Conservation (phyloP, 352 stramenopile genomes). For the Globisporangium echinulatum region DNA sequence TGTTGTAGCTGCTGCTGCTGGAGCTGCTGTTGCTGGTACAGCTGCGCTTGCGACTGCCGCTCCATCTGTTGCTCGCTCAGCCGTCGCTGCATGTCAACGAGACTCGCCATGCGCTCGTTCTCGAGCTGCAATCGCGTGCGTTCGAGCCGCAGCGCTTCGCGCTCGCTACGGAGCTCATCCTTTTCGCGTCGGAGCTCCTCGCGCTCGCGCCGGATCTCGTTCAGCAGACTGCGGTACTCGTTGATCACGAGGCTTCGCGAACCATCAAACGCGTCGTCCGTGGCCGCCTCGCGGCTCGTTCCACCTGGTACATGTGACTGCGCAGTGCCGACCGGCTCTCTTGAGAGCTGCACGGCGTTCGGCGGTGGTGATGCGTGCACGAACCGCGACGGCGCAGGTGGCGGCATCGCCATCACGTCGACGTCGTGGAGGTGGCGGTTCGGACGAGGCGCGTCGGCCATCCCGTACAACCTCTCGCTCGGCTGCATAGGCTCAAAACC, state of each 20-base stretch:
- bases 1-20: background rate
- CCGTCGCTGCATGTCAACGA: constrained; percentile 54
- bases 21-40: constrained; percentile 14
- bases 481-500: background rate
- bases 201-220: constrained; percentile 65
- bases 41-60: constrained; percentile 14
- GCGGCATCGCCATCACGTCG: constrained; percentile 9
- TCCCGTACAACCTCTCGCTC: background rate
- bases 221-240: constrained; percentile 58
- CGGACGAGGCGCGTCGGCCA: background rate
- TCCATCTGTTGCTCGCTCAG: constrained; percentile 52
- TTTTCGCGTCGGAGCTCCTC: constrained; percentile 66
- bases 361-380: constrained; percentile 4
- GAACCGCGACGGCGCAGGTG: constrained; percentile 16
- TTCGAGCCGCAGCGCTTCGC: constrained; percentile 70
- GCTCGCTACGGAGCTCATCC: constrained; percentile 58
- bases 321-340: background rate
- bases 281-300: too few species aligned
- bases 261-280: constrained; percentile 5
- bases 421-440: background rate
- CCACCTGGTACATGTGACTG: background rate
- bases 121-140: constrained; percentile 59
- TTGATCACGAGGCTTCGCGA: constrained; percentile 28
- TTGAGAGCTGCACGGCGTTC: constrained; percentile 2
- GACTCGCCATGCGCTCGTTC: constrained; percentile 63